Base-by-base conservation (phyloP, 1,284 basidiomycete genomes). In the Meira nashicola region DNA sequence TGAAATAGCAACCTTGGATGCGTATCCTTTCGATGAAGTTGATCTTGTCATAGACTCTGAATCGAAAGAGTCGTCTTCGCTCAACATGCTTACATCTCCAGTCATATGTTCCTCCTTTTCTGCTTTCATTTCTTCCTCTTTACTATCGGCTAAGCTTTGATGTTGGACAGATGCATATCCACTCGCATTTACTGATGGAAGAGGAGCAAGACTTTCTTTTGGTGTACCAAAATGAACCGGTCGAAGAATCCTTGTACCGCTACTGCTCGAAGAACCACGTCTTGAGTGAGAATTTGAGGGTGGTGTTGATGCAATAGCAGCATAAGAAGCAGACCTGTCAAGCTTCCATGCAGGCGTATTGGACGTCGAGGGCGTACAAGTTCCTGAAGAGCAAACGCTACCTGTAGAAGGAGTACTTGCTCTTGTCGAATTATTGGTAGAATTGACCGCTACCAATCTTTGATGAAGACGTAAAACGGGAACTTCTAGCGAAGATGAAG, bases 131-230 rank as follows among this genome's bases (percentile, higher is more conserved):
- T 48, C 46, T 25, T 23, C 25, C 5, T 23, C 21, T 25, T 48
- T 48, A 3, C 25, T 17, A 48, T 25, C 23, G 25, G 21, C 12
- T 25, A 14, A 23, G 12, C 17, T 21, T 48, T 48, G 46, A 23
- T 48, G 46, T 48, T 23, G 17, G 21, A 48, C 46, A 14, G 46
- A 48, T 12, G 46, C 8, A 25, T 48, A 48, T 14, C 46, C 46
- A 23, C 46, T 48, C 7, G 25, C 23, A 25, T 48, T 48, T 2
- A 23, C 46, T 21, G 46, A 48, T 25, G 46, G 23, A 23, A 48
- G 21, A 14, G 46, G 46, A 21, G 46, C 46, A 21, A 14, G 2
- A 43, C 41, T 43, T 43, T 21, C 41, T 21, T 15, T 43, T 43
- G n/a, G n/a, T 43, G 15, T 21, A 15, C 41, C n/a, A 8, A 23